Percentiles rank a stretch among this genome's conserved stretches.
These are phyloP conservation scores for Verticillium nubilum DNA, from an alignment of 2,329 filamentous ascomycete genomes.

Conservation along the genomic window DNA sequence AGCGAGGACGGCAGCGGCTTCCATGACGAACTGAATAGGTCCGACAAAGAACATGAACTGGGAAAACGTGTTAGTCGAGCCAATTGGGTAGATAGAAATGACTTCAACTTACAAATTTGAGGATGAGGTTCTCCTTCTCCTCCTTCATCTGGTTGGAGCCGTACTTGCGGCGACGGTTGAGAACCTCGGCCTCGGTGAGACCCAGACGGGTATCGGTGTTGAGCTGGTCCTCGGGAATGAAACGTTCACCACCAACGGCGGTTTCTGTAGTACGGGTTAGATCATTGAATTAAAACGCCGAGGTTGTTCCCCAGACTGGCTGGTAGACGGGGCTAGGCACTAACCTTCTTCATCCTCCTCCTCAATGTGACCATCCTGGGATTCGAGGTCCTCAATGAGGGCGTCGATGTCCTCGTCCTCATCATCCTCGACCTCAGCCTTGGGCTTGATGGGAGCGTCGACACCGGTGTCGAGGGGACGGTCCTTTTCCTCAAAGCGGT, in stretches of 20 bases:
- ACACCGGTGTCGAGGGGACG: constrained; percentile 23
- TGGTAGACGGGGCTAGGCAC: neutral
- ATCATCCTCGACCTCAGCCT: constrained; percentile 61
- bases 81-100: neutral
- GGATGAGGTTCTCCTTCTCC: constrained; percentile 76
- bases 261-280: constrained; percentile 16
- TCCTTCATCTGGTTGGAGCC: constrained; percentile 86
- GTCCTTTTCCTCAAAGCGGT: constrained; percentile 60
- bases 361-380: constrained; percentile 64
- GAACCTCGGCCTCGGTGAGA: constrained; percentile 67
- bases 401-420: constrained; percentile 76
- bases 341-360: constrained; percentile 51
- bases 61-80: neutral
- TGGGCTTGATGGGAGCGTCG: constrained; percentile 28
- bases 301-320: neutral
- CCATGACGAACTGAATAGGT: constrained; percentile 92
- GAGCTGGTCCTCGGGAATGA: constrained; percentile 68
- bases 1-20: constrained; percentile 75
- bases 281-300: neutral
- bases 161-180: constrained; percentile 58
- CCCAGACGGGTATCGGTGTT: constrained; percentile 69
- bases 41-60: constrained; percentile 70
- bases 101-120: constrained; percentile 63
- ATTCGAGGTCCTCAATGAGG: constrained; percentile 83
- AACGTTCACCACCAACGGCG: constrained; percentile 49